Percentiles rank a stretch among this genome's conserved stretches.
phyloP scores from a whole-genome alignment of 2,329 filamentous ascomycete species.

The Claviceps maximensis region DNA sequence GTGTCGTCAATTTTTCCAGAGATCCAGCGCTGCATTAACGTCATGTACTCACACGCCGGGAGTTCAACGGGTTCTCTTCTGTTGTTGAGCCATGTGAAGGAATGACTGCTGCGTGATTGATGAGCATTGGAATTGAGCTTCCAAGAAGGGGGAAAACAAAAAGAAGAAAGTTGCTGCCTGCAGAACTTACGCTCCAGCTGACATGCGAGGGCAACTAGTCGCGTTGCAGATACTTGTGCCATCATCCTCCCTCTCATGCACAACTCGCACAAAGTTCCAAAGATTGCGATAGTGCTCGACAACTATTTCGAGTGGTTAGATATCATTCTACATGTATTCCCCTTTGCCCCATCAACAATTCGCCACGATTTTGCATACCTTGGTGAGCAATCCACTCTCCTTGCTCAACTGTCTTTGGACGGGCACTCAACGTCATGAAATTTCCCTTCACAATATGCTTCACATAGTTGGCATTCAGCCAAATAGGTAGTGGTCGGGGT shows the following conservation, averaged over 20 bases:
- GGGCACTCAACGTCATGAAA: constrained; percentile 88
- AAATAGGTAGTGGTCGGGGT: constrained; percentile 54
- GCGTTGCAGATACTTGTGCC: constrained; percentile 72
- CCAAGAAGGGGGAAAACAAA: background rate
- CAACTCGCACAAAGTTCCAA: constrained; percentile 77
- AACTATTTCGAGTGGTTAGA: constrained; percentile 38
- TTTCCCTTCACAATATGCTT: constrained; percentile 92
- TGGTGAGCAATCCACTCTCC: constrained; percentile 96
- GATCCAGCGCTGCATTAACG: constrained; percentile 94
- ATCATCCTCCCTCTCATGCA: constrained; percentile 74
- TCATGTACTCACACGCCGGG: constrained; percentile 86
- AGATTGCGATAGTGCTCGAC: constrained; percentile 86
- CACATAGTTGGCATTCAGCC: constrained; percentile 62
- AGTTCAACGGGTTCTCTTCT: constrained; percentile 81
- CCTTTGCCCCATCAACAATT: background rate
- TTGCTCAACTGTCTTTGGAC: constrained; percentile 84
- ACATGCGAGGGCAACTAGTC: constrained; percentile 79
- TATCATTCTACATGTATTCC: background rate
- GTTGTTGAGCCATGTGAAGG: constrained; percentile 91
- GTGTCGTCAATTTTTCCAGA: constrained; percentile 88
- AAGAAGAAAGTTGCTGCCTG: background rate
- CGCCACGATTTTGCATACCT: constrained; percentile 39
- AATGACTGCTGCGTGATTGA: constrained; percentile 52
- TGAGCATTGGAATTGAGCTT: background rate
- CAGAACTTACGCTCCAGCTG: constrained; percentile 72